Evolutionary conservation across 176 grass and related monocot species (phyloP).

Genomic region (Oryza australiensis): DNA sequence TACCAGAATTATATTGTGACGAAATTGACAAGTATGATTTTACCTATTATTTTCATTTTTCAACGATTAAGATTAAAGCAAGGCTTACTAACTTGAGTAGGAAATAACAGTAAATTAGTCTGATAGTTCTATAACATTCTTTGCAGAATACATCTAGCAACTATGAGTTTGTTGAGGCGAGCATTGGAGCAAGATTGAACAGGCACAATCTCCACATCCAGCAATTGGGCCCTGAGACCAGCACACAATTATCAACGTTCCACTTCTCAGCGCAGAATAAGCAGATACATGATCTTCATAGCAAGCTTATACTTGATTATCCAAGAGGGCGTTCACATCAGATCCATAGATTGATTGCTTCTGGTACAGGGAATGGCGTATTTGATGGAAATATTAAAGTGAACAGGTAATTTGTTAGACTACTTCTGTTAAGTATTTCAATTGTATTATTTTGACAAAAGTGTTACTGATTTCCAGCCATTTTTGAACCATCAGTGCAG

Average conservation of each 20-base stretch:
- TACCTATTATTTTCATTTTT: neutral
- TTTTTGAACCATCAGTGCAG: neutral
- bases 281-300: conserved; percentile 96
- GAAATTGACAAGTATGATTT: neutral
- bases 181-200: conserved; percentile 79
- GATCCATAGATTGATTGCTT: conserved; percentile 91
- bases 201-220: conserved; percentile 93
- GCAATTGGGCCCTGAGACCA: conserved; percentile 77
- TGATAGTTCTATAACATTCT: conserved; percentile 12
- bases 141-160: conserved; percentile 71
- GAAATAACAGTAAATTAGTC: neutral
- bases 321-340: conserved; percentile 79
- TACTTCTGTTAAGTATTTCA: neutral
- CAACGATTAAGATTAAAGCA: neutral
- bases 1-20: neutral
- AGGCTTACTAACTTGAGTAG: neutral
- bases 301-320: conserved; percentile 84
- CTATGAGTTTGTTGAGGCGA: conserved; percentile 83
- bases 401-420: conserved; percentile 60
- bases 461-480: neutral
- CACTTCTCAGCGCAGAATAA: conserved; percentile 77
- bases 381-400: conserved; percentile 98
- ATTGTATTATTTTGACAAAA: neutral
- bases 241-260: conserved; percentile 68
- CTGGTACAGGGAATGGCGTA: conserved; percentile 61